Evolutionary conservation across 2,329 filamentous ascomycete species (phyloP).

Genomic region (Pestalotiopsis sp.): DNA sequence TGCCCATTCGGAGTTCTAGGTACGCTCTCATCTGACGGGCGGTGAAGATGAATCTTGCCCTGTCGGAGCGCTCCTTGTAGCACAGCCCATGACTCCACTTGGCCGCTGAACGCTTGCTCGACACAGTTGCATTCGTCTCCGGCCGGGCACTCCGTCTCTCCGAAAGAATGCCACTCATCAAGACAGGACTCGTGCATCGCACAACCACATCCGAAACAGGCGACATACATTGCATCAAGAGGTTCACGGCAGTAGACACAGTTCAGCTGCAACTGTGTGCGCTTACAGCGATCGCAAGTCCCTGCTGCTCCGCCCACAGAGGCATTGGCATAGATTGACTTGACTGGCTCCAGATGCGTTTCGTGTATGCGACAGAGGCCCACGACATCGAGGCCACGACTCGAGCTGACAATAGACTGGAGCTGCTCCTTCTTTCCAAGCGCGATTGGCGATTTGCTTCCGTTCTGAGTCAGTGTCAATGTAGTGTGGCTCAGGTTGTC

Average conservation of each 20-base stretch:
- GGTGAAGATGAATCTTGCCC: conserved; percentile 33
- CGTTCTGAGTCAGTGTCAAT: conserved; percentile 37
- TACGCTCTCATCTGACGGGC: conserved; percentile 14
- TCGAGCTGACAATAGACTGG: conserved; percentile 51
- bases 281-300: conserved; percentile 51
- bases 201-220: conserved; percentile 66
- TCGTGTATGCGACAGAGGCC: conserved; percentile 67
- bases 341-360: conserved; percentile 63
- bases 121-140: conserved; percentile 68
- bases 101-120: conserved; percentile 56
- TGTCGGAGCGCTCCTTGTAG: conserved; percentile 48
- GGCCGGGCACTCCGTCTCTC: conserved; percentile 61
- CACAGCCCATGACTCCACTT: conserved; percentile 64
- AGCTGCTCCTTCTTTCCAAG: conserved; percentile 59
- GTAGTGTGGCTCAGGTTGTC: conserved; percentile 35
- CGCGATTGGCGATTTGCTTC: conserved; percentile 52
- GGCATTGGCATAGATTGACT: conserved; percentile 49
- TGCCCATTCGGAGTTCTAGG: conserved; percentile 19
- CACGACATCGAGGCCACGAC: conserved; percentile 63
- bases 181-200: conserved; percentile 62
- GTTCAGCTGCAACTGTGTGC: conserved; percentile 56
- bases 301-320: conserved; percentile 41
- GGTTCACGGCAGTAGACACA: conserved; percentile 68
- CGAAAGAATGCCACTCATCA: conserved; percentile 59
- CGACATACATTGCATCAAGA: conserved; percentile 60